A percentile compares a stretch with the other conserved stretches of the same genome.
Evolutionary conservation across 2,329 filamentous ascomycete genomes (phyloP).

Genomic region (Aschersonia sp.): DNA sequence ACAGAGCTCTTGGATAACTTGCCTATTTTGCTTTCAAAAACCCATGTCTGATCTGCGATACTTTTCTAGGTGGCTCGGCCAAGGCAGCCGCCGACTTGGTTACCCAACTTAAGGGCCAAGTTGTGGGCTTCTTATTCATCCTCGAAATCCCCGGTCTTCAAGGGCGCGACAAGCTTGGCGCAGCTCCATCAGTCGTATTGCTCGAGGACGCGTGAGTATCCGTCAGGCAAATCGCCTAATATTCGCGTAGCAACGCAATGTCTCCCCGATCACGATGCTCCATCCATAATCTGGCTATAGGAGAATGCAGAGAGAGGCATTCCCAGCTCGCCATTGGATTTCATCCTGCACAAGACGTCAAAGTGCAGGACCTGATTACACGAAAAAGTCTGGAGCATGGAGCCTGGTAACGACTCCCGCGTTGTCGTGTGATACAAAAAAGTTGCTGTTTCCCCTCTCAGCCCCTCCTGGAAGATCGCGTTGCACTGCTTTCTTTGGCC

Average conservation of each 20-base stretch:
- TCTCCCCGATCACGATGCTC: too few relatives aligned
- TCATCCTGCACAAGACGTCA: too few relatives aligned
- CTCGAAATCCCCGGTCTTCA: constrained; percentile 91
- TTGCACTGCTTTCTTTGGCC: not conserved
- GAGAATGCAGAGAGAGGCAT: too few relatives aligned
- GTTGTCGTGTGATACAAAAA: not conserved
- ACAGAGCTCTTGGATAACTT: too few relatives aligned
- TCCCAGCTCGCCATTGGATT: too few relatives aligned
- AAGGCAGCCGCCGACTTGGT: constrained; percentile 78
- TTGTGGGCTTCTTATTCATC: constrained; percentile 87
- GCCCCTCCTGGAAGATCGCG: not conserved
- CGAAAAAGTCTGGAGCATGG: too few relatives aligned
- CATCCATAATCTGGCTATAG: too few relatives aligned
- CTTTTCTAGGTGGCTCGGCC: constrained; percentile 66
- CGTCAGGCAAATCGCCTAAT: not conserved
- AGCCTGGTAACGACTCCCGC: too few relatives aligned
- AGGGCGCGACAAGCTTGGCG: constrained; percentile 77
- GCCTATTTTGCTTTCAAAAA: not conserved
- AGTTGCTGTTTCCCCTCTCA: not conserved
- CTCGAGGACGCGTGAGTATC: constrained; percentile 38
- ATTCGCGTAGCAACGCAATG: too few relatives aligned
- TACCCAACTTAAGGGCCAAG: constrained; percentile 67
- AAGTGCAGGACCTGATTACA: too few relatives aligned
- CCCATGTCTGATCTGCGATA: not conserved
- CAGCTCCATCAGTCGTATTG: constrained; percentile 65